A percentile compares a stretch with the other conserved stretches of the same genome.
phyloP scores from a whole-genome alignment of 306 rosid genomes.

The Cyamopsis tetragonoloba region DNA sequence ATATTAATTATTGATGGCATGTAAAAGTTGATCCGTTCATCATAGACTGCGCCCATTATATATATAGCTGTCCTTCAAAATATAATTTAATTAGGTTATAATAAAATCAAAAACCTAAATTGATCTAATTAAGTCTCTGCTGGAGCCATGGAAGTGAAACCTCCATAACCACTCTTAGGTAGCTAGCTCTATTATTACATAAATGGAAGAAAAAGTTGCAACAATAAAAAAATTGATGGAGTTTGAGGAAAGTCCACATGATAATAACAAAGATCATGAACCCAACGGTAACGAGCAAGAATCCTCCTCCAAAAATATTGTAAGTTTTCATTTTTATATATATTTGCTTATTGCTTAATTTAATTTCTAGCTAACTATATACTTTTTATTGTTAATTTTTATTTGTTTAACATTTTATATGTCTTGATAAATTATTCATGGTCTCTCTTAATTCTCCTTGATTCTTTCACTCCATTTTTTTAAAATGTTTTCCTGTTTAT shows the following conservation, averaged over 20 bases:
- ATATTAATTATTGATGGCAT: no score
- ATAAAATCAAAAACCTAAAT: no score
- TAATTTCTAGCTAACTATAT: not conserved
- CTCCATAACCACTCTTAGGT: no score
- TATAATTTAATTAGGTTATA: no score
- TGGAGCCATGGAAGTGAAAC: not conserved
- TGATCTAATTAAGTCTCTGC: no score
- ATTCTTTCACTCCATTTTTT: not conserved
- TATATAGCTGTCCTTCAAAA: no score
- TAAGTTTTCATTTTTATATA: not conserved
- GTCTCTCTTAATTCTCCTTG: conserved; percentile 2
- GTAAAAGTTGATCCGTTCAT: no score
- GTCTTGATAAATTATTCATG: no score
- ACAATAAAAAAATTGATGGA: conserved; percentile 9
- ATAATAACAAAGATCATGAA: conserved; percentile 1
- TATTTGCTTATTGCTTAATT: not conserved
- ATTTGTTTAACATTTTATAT: no score
- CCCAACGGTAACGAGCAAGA: not conserved
- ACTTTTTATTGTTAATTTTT: no score
- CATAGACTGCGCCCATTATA: no score
- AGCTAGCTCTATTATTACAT: no score
- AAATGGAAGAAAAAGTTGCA: conserved; percentile 35
- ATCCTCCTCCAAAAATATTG: conserved; percentile 12
- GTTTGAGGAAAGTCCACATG: conserved; percentile 19
- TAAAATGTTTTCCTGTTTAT: not conserved